A percentile compares a stretch with the other conserved stretches of the same genome.
Conservation (phyloP, 176 grass and related monocot species). For the Zea luxurians region DNA sequence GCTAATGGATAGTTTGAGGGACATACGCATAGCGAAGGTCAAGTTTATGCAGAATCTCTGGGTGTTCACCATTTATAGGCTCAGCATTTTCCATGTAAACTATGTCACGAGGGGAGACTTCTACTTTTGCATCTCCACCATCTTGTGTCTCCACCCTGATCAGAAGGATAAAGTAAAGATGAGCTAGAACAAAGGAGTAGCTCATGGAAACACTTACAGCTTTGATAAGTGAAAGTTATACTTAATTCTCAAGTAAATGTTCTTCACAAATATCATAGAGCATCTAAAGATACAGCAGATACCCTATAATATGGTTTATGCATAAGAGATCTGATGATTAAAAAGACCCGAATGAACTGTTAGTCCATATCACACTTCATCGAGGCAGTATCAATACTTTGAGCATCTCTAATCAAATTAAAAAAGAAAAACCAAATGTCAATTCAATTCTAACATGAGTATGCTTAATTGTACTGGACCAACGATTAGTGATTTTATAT, state of each 20-base stretch:
- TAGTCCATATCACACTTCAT: constrained; percentile 22
- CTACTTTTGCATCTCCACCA: constrained; percentile 96
- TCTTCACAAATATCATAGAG: constrained; percentile 1
- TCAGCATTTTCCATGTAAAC: constrained; percentile 90
- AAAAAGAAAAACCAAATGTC: constrained; percentile 4
- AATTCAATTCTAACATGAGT: background rate
- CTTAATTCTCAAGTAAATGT: constrained; percentile 17
- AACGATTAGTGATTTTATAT: background rate
- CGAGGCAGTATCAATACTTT: constrained; percentile 2
- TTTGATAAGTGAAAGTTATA: constrained; percentile 12
- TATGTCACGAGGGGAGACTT: constrained; percentile 97
- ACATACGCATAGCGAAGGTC: constrained; percentile 95
- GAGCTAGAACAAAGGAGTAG: constrained; percentile 32
- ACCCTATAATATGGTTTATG: constrained; percentile 17
- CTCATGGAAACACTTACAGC: constrained; percentile 33
- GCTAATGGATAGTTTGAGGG: constrained; percentile 29
- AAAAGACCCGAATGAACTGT: constrained; percentile 9
- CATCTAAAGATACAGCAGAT: background rate
- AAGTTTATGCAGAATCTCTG: constrained; percentile 92
- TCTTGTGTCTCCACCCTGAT: constrained; percentile 98
- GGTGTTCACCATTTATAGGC: constrained; percentile 72
- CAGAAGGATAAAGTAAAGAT: constrained; percentile 34
- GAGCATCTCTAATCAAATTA: constrained; percentile 1
- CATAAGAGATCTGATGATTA: constrained; percentile 27
- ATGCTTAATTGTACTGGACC: background rate